phyloP scores from a whole-genome alignment of 768 basidiomycete species.

The Rhodotorula diobovata region DNA sequence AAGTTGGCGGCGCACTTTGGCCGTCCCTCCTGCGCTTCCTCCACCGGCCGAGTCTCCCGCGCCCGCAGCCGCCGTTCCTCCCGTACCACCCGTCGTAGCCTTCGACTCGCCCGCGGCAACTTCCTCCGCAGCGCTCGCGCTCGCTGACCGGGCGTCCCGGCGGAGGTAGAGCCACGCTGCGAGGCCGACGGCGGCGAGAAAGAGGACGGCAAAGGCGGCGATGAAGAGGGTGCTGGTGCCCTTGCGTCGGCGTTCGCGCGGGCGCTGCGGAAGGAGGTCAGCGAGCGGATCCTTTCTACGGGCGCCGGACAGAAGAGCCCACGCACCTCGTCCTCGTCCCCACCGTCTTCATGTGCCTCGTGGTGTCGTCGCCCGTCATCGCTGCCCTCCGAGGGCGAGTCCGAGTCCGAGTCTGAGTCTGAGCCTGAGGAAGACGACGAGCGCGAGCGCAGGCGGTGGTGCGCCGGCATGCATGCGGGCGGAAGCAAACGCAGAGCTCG shows the following conservation, averaged over 20 bases:
- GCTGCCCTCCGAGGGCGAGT: neutral
- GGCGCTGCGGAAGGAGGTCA: neutral
- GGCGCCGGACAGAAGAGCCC: too few species aligned
- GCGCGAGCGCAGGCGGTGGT: neutral
- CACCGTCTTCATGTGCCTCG: too few species aligned
- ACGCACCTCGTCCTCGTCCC: too few species aligned
- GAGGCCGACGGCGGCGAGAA: neutral
- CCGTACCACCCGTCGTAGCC: too few species aligned
- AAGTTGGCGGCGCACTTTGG: too few species aligned
- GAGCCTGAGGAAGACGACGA: neutral
- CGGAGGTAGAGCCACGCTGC: conserved; percentile 8
- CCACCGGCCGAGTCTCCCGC: too few species aligned
- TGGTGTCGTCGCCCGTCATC: neutral
- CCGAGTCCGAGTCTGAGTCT: neutral
- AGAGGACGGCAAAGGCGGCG: neutral
- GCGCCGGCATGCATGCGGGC: neutral
- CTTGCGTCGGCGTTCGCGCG: too few species aligned
- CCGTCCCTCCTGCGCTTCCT: too few species aligned
- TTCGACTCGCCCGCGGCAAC: too few species aligned
- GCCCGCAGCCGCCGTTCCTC: too few species aligned
- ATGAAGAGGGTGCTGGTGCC: neutral
- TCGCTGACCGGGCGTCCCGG: neutral
- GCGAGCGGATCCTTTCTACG: neutral
- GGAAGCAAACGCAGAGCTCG: neutral
- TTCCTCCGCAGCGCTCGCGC: too few species aligned